A percentile compares a stretch with the other conserved stretches of the same genome.
Evolutionary conservation across 805 yeast genomes (phyloP).

Genomic region (Ogataea trehaloabstinens): DNA sequence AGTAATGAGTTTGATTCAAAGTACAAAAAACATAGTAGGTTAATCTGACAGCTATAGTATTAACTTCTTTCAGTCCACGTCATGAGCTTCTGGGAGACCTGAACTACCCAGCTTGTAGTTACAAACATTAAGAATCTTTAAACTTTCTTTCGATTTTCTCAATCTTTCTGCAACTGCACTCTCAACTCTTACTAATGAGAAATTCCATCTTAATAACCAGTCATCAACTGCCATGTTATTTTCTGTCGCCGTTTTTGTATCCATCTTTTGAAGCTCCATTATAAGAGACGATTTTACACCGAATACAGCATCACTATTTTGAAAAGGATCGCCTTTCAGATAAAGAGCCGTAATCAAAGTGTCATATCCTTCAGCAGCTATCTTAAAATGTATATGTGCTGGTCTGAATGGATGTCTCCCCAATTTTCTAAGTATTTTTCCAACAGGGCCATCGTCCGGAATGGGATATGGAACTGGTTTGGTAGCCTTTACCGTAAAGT

Average conservation of each 20-base stretch:
- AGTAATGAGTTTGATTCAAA: no score
- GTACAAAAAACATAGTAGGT: no score
- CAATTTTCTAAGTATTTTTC: conserved; percentile 3
- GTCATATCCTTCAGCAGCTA: conserved; percentile 6
- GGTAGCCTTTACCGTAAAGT: conserved; percentile 5
- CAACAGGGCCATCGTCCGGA: conserved; percentile 11
- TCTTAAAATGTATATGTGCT: conserved; percentile 8
- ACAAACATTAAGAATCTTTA: background rate
- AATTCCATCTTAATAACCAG: conserved; percentile 9
- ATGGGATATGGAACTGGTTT: conserved; percentile 12
- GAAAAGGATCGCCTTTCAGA: conserved; percentile 8
- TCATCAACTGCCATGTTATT: conserved; percentile 3
- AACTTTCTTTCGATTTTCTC: conserved; percentile 1
- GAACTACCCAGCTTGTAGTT: background rate
- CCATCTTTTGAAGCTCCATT: conserved; percentile 6
- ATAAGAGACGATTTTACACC: conserved; percentile 9
- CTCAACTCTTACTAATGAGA: conserved; percentile 3
- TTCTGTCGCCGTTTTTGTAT: conserved; percentile 2
- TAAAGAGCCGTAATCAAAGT: conserved; percentile 7
- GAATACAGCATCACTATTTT: conserved; percentile 10
- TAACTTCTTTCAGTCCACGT: conserved; percentile 1
- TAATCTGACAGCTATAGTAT: no score
- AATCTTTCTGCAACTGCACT: conserved; percentile 1
- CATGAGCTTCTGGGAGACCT: conserved; percentile 1
- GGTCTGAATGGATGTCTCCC: conserved; percentile 10